phyloP scores from a whole-genome alignment of 176 grass and related monocot species.

The Saccharum spontaneum region DNA sequence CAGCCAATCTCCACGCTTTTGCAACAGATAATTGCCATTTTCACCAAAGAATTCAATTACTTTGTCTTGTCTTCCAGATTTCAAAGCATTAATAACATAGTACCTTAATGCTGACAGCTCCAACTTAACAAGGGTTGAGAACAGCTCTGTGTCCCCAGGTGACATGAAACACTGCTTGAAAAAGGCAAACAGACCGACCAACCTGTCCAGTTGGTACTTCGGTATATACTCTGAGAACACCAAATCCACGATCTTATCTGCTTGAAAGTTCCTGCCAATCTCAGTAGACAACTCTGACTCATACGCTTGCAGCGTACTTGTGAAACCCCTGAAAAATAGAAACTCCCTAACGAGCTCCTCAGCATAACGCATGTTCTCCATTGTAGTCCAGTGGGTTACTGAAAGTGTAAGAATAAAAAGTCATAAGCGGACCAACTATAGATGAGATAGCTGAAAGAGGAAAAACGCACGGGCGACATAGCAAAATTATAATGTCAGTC shows the following conservation, averaged over 20 bases:
- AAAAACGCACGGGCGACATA: background rate
- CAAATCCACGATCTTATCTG: conserved; percentile 86
- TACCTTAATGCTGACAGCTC: conserved; percentile 73
- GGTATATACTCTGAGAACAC: conserved; percentile 84
- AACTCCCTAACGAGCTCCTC: conserved; percentile 90
- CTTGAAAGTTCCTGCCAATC: conserved; percentile 84
- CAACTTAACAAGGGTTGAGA: conserved; percentile 66
- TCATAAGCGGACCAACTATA: background rate
- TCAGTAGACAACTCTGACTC: conserved; percentile 80
- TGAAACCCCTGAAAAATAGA: conserved; percentile 90
- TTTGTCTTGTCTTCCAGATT: conserved; percentile 78
- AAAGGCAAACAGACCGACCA: conserved; percentile 66
- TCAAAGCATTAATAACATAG: conserved; percentile 85
- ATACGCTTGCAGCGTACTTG: conserved; percentile 65
- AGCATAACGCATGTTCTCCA: conserved; percentile 92
- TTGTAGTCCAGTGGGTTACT: conserved; percentile 32
- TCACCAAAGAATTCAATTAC: conserved; percentile 70
- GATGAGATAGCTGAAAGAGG: background rate
- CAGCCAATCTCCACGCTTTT: conserved; percentile 87
- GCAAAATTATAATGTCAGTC: too few species aligned
- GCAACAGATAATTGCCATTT: conserved; percentile 60
- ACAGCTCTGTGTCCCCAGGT: conserved; percentile 58
- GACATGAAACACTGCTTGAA: conserved; percentile 89
- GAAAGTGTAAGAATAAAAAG: conserved; percentile 17
- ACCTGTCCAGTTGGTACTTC: conserved; percentile 71